Base-by-base conservation (phyloP, 441 rosid species). In the Raphanus hybrid region DNA sequence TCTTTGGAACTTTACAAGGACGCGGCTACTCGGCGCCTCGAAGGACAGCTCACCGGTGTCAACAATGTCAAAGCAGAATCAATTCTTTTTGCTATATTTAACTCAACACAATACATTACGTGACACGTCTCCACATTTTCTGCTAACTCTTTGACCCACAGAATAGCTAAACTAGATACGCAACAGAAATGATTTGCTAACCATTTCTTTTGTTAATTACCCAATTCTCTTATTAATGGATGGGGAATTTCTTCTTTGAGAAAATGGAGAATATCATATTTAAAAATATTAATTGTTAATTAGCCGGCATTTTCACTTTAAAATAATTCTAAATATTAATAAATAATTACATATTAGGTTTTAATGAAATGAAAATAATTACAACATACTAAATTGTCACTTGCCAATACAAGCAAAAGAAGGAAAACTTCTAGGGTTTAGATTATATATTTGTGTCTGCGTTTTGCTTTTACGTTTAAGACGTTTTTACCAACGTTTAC, bases 1-100 rank as follows among this genome's bases (percentile, higher is more conserved):
- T n/a, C 32, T 10, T 60, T 23, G 64, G 69, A 67, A 78, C 1
- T 14, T 77, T 43, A 37, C 35, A 78, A 65, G 78, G 69, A 39
- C 69, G 71, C 79, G 73, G 82, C 82, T 79, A 65, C 82, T 70
- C 68, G 82, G 37, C 71, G 78, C 67, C 35, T 69, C 35, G 1
- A 64, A 74, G n/a, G 69, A 79, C 78, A 74, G 75, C 67, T 64
- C 69, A 70, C 2, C 6, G 59, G 59, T 79, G 75, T 54, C 16
- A 18, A 67, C n/a, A 52, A 39, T 39, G 82, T 78, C 78, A 79
- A 79, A 72, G 41, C 23, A 74, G 71, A 79, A 79, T 79, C 71
- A 20, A 62, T 64, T 63, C 41, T 32, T 69, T 64, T 63, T 71
- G 37, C 14, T 71, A 8, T 64, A 4, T 26, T 26, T 54, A 16